Evolutionary conservation across 768 basidiomycete genomes (phyloP).

Genomic region (Rhizopogon rudus): DNA sequence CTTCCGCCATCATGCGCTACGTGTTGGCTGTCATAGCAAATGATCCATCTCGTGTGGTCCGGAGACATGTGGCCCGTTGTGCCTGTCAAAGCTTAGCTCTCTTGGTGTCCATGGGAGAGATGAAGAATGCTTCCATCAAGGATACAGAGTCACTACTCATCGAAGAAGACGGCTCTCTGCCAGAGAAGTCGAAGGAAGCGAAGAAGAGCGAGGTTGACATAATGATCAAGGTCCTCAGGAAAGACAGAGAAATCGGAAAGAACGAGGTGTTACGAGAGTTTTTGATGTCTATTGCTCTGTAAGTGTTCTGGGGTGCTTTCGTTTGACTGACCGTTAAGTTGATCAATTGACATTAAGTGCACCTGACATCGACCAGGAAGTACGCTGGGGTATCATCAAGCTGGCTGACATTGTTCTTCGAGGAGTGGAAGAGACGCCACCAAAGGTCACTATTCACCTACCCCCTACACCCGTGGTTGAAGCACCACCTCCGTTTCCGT

Average conservation of each 20-base stretch:
- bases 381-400: conserved; percentile 89
- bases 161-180: conserved; percentile 77
- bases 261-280: conserved; percentile 75
- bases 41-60: conserved; percentile 78
- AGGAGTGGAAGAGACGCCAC: conserved; percentile 76
- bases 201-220: conserved; percentile 81
- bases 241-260: conserved; percentile 82
- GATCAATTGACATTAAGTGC: conserved; percentile 38
- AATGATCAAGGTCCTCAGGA: conserved; percentile 83
- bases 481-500: conserved; percentile 46
- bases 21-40: conserved; percentile 81
- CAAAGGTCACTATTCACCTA: conserved; percentile 83
- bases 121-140: conserved; percentile 63
- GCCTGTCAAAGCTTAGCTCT: conserved; percentile 86
- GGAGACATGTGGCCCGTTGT: conserved; percentile 82
- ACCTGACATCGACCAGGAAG: conserved; percentile 77
- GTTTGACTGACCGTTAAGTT: conserved; percentile 2
- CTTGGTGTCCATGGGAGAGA: conserved; percentile 85
- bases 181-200: conserved; percentile 65
- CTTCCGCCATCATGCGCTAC: conserved; percentile 80
- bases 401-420: conserved; percentile 85
- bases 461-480: conserved; percentile 70
- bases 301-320: conserved; percentile 20
- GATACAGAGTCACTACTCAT: conserved; percentile 76
- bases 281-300: conserved; percentile 81